These are phyloP conservation scores for Lactarius vividus DNA, from an alignment of 768 basidiomycete genomes.

Conservation along the genomic window DNA sequence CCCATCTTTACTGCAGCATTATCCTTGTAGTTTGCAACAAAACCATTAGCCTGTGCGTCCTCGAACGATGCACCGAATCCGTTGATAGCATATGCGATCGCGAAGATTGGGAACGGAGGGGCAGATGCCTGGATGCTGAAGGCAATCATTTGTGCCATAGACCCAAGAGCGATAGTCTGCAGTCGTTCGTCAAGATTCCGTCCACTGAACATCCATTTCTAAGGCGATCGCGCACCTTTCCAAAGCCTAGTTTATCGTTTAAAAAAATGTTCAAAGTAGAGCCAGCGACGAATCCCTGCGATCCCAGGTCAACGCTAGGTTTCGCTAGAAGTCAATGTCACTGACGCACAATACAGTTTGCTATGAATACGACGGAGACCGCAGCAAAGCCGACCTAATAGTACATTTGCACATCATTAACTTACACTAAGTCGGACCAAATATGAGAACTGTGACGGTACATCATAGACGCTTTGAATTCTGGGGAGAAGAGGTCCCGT, in stretches of 20 bases:
- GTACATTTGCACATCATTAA: constrained; percentile 5
- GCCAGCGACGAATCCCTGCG: constrained; percentile 48
- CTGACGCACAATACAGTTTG: constrained; percentile 41
- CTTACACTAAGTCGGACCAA: not conserved
- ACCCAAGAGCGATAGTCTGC: constrained; percentile 45
- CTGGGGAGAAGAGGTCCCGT: constrained; percentile 72
- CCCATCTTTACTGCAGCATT: constrained; percentile 66
- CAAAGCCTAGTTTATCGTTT: constrained; percentile 46
- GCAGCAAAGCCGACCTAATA: constrained; percentile 47
- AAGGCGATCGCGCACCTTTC: constrained; percentile 38
- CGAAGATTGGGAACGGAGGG: constrained; percentile 64
- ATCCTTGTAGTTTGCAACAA: constrained; percentile 56
- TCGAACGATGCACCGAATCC: constrained; percentile 52
- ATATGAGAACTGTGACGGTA: constrained; percentile 27
- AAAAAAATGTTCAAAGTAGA: constrained; percentile 48
- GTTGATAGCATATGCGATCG: constrained; percentile 45
- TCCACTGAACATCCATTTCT: not conserved
- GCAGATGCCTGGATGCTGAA: constrained; percentile 54
- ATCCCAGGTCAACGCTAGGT: constrained; percentile 10
- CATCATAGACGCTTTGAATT: constrained; percentile 58
- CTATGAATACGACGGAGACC: constrained; percentile 63
- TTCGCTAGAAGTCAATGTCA: not conserved
- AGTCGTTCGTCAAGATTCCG: not conserved
- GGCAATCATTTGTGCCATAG: constrained; percentile 50
- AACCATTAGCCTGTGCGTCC: constrained; percentile 74